Evolutionary conservation across 805 yeast species (phyloP), one percentile per base, ranked within the genome.

Genomic region (Brettanomyces naardenensis): DNA sequence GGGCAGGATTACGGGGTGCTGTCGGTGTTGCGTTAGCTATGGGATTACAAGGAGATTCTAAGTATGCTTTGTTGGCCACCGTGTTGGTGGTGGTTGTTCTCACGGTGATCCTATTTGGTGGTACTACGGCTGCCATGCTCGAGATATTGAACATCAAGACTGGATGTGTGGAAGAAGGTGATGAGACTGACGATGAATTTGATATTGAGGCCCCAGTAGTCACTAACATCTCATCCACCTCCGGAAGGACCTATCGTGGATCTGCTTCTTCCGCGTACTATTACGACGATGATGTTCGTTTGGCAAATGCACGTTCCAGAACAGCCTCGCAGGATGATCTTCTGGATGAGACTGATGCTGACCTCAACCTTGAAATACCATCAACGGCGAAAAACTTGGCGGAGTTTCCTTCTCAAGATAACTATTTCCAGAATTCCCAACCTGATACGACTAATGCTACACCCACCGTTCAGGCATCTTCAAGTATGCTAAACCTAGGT

Each of bases 1-100:
- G 99, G 99, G 98, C 98, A 3, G 99, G 99, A 3, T 68, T 92
- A 40, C 72, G 99, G 54, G 99, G 99, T 42, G 99, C 99, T 1
- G 99, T 92, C 26, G 99, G 99, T 46, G 99, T 92, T 4, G 99
- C 98, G 0, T 71, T 92, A 52, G 98, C 98, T 0, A 87, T 94
- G 78, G 98, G 98, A 11, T 66, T 92, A 29, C 95, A 86, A 61
- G 98, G 97, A 43, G 96, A 90, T 53, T 79, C 85, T 39, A 90
- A 89, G 46, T 79, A 80, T 54, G 79, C 95, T 0, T 65, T 92
- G 37, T 64, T 90, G 38, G 99, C 98, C 3, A 94, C 98, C 0
- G 96, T 94, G 1, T 65, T 94, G 31, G 97, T 94, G 11, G 97
- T 90, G 19, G 99, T 92, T 9, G 98, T 92, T 22, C 66, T 92